Evolutionary conservation across 2,329 filamentous ascomycete genomes (phyloP).

Genomic region (Lasiodiplodia gonubiensis): DNA sequence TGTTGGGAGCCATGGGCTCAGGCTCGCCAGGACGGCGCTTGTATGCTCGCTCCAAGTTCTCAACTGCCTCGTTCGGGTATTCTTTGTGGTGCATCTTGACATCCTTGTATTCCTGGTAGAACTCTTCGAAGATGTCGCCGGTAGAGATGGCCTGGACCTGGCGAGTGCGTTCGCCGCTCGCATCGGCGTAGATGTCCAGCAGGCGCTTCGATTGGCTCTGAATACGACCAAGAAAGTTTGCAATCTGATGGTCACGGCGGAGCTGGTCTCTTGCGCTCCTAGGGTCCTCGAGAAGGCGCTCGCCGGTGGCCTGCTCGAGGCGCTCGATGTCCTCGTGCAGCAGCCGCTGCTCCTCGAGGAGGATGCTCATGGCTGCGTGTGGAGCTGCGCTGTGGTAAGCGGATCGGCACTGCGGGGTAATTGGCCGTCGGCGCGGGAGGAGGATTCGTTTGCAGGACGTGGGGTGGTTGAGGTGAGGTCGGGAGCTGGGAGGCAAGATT

Average conservation of each 20-base stretch:
- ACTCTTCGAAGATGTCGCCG: slow-evolving; percentile 87
- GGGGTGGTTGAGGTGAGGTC: not conserved
- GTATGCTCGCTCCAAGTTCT: slow-evolving; percentile 94
- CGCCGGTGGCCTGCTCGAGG: slow-evolving; percentile 89
- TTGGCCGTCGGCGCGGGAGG: not conserved
- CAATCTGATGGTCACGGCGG: slow-evolving; percentile 89
- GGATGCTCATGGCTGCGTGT: slow-evolving; percentile 57
- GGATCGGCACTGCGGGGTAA: not conserved
- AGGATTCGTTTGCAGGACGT: not conserved
- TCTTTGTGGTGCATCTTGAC: slow-evolving; percentile 87
- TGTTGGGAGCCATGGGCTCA: slow-evolving; percentile 67
- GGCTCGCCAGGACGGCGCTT: slow-evolving; percentile 70
- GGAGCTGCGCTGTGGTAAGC: not conserved
- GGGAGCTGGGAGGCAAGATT: not conserved
- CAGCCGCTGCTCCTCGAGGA: slow-evolving; percentile 91
- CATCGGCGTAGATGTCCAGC: slow-evolving; percentile 83
- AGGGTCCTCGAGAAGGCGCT: slow-evolving; percentile 86
- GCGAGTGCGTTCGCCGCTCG: slow-evolving; percentile 70
- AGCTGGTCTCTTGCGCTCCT: slow-evolving; percentile 86
- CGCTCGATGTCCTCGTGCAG: slow-evolving; percentile 97
- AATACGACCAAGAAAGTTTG: slow-evolving; percentile 84
- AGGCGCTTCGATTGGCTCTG: slow-evolving; percentile 83
- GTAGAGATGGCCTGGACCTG: slow-evolving; percentile 85
- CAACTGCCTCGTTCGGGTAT: slow-evolving; percentile 92
- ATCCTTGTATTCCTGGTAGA: slow-evolving; percentile 81